These are phyloP conservation scores for Aspergillus sp. DNA, from an alignment of 2,329 filamentous ascomycete genomes.

Conservation along the genomic window DNA sequence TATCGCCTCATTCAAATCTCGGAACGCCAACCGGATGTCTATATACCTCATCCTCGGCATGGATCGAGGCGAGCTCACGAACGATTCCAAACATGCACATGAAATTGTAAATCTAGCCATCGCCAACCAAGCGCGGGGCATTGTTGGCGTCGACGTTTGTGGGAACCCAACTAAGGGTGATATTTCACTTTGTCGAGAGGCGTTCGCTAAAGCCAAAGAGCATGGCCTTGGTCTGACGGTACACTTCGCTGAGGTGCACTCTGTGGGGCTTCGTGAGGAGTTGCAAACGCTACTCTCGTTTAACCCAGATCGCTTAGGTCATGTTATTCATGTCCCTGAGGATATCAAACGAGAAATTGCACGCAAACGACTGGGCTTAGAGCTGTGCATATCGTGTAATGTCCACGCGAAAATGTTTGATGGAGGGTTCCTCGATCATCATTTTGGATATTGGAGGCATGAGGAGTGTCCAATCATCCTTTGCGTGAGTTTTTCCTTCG, in stretches of 20 bases:
- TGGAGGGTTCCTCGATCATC: slow-evolving; percentile 66
- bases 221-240: slow-evolving; percentile 65
- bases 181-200: slow-evolving; percentile 58
- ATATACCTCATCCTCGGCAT: slow-evolving; percentile 71
- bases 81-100: slow-evolving; percentile 54
- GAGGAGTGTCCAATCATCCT: slow-evolving; percentile 63
- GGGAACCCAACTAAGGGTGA: slow-evolving; percentile 69
- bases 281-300: slow-evolving; percentile 65
- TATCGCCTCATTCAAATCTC: slow-evolving; percentile 55
- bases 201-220: slow-evolving; percentile 58
- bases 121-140: slow-evolving; percentile 52
- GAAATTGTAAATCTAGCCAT: slow-evolving; percentile 65
- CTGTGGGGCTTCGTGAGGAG: slow-evolving; percentile 59
- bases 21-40: slow-evolving; percentile 48
- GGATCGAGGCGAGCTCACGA: slow-evolving; percentile 64
- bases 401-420: slow-evolving; percentile 72
- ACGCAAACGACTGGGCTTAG: slow-evolving; percentile 60
- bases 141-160: slow-evolving; percentile 77
- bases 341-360: slow-evolving; percentile 58
- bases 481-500: slow-evolving; percentile 56
- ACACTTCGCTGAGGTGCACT: slow-evolving; percentile 72
- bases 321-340: slow-evolving; percentile 73
- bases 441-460: slow-evolving; percentile 72
- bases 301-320: slow-evolving; percentile 68
- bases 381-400: slow-evolving; percentile 79